Conservation (phyloP, 208 protist genomes). For the Crithidia thermophila region DNA sequence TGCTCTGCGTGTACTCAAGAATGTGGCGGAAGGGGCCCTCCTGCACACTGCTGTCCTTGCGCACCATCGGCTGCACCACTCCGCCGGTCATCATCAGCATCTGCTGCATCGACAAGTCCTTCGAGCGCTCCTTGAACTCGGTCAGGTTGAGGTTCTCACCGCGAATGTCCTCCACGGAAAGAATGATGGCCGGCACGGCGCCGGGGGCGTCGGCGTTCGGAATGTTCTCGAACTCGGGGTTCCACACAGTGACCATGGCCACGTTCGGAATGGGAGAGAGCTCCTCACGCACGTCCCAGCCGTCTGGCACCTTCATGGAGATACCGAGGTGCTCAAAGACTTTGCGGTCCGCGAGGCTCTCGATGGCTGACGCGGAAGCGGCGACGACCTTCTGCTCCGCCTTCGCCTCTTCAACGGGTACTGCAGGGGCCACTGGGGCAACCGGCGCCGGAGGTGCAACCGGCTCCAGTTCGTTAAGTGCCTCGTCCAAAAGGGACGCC, state of each 20-base stretch:
- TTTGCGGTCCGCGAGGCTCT: conserved; percentile 18
- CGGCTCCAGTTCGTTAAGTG: conserved; percentile 28
- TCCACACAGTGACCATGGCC: conserved; percentile 77
- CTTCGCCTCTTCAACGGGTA: conserved; percentile 3
- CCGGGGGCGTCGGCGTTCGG: conserved; percentile 46
- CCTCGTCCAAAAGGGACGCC: conserved; percentile 30
- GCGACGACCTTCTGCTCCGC: neutral
- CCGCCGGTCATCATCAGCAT: conserved; percentile 86
- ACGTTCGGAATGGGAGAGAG: conserved; percentile 78
- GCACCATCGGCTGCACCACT: conserved; percentile 58
- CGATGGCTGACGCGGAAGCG: neutral
- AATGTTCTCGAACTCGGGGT: conserved; percentile 57
- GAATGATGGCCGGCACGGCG: conserved; percentile 63
- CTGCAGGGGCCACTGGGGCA: neutral
- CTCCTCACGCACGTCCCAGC: conserved; percentile 76
- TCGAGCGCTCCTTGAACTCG: conserved; percentile 83
- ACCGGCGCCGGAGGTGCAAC: neutral
- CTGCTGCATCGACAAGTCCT: conserved; percentile 70
- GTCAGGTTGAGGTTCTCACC: conserved; percentile 69
- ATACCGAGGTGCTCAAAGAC: conserved; percentile 53
- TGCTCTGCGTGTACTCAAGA: conserved; percentile 67
- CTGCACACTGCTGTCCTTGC: conserved; percentile 44
- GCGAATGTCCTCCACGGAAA: conserved; percentile 79
- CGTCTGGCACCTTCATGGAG: conserved; percentile 49
- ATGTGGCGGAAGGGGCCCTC: conserved; percentile 67